Conservation (phyloP, 177 flowering plant genomes). For the Telopea speciosissima region DNA sequence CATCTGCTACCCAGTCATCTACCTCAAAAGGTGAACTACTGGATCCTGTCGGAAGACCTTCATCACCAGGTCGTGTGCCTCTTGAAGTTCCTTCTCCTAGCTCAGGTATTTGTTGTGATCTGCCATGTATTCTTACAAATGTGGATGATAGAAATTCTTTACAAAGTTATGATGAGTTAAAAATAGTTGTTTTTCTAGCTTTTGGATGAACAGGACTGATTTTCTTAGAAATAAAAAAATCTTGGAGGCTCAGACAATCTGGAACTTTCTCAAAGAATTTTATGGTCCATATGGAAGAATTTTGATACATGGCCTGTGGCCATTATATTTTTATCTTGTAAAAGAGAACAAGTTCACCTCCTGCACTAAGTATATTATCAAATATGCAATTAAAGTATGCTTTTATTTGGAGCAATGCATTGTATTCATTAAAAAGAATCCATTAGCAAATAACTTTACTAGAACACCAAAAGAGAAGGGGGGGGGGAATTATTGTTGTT, state of each 20-base stretch:
- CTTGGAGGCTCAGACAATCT: not conserved
- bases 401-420: no score
- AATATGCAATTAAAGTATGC: no score
- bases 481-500: no score
- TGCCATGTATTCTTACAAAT: not conserved
- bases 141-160: not conserved
- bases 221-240: not conserved
- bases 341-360: no score
- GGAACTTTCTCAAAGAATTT: no score
- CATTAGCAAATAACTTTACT: no score
- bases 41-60: slow-evolving; percentile 27
- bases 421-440: no score
- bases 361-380: no score
- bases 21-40: slow-evolving; percentile 34
- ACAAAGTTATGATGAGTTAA: not conserved
- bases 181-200: not conserved
- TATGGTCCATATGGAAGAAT: no score
- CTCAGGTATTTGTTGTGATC: slow-evolving; percentile 47
- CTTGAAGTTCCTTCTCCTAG: slow-evolving; percentile 63
- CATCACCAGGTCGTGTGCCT: slow-evolving; percentile 28
- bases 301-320: no score
- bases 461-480: no score
- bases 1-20: slow-evolving; percentile 43
- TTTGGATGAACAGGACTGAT: not conserved
- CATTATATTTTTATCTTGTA: no score